Evolutionary conservation across 352 stramenopile genomes (phyloP).

Genomic region (Phytopythium montanum): DNA sequence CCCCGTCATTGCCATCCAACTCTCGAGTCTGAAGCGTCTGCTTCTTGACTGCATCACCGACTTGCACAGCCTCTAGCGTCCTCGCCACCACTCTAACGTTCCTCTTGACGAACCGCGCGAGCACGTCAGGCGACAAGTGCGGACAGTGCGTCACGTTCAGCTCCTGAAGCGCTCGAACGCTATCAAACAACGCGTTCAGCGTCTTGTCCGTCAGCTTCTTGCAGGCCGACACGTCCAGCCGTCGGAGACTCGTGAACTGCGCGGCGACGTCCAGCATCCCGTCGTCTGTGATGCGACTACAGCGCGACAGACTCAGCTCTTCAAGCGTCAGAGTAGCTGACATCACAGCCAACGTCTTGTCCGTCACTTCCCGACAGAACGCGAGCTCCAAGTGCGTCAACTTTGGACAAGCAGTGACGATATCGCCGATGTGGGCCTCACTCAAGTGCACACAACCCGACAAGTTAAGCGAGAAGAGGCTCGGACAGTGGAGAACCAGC

Average conservation of each 20-base stretch:
- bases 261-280: conserved; percentile 74
- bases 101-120: conserved; percentile 54
- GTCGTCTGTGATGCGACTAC: conserved; percentile 80
- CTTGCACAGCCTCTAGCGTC: conserved; percentile 33
- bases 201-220: conserved; percentile 70
- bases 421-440: conserved; percentile 63
- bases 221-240: conserved; percentile 75
- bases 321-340: conserved; percentile 81
- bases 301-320: conserved; percentile 59
- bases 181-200: conserved; percentile 45
- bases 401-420: conserved; percentile 61
- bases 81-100: conserved; percentile 51
- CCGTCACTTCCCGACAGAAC: conserved; percentile 85
- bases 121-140: conserved; percentile 40
- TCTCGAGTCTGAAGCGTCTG: neutral
- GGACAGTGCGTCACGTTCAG: conserved; percentile 82
- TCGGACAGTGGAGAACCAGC: conserved; percentile 51
- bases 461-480: conserved; percentile 75
- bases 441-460: conserved; percentile 76
- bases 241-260: conserved; percentile 65
- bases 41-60: neutral
- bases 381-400: conserved; percentile 69
- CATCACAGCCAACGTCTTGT: conserved; percentile 62
- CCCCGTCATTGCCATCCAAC: neutral
- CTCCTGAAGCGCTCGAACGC: conserved; percentile 55